Evolutionary conservation across 192 early-diverging fungal species (phyloP).

Genomic region (Coemansia sp.): DNA sequence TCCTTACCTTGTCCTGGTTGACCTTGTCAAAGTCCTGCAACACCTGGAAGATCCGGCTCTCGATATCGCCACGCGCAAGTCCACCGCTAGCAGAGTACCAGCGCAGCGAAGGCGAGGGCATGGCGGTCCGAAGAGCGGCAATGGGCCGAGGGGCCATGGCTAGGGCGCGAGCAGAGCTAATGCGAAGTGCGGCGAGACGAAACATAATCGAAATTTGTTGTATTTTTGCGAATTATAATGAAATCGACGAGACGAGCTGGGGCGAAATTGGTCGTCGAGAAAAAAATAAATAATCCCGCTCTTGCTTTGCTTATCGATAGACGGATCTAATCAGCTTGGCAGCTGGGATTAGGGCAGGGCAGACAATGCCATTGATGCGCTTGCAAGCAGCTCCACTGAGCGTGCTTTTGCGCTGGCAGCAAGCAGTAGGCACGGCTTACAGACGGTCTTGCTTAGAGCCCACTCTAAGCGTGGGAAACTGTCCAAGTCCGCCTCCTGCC

Average conservation of each 20-base stretch:
- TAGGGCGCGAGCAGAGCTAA: slow-evolving; percentile 12
- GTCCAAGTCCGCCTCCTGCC: background rate
- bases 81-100: slow-evolving; percentile 76
- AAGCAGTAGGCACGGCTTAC: too few relatives aligned
- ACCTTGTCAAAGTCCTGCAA: slow-evolving; percentile 98
- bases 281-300: background rate
- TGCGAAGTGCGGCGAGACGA: slow-evolving; percentile 39
- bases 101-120: slow-evolving; percentile 51
- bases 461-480: background rate
- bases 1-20: slow-evolving; percentile 82
- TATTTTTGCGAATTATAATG: too few relatives aligned
- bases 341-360: background rate
- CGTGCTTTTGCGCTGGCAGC: too few relatives aligned
- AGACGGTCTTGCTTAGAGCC: too few relatives aligned
- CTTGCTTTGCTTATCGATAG: background rate
- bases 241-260: too few relatives aligned
- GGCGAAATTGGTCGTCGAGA: too few relatives aligned
- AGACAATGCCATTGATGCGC: background rate
- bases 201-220: slow-evolving; percentile 17
- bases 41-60: slow-evolving; percentile 86
- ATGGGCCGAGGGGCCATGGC: background rate
- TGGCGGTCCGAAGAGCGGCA: background rate
- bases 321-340: background rate
- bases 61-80: slow-evolving; percentile 70
- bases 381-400: too few relatives aligned